Base-by-base conservation (phyloP, 768 basidiomycete genomes). In the Piloderma croceum region DNA sequence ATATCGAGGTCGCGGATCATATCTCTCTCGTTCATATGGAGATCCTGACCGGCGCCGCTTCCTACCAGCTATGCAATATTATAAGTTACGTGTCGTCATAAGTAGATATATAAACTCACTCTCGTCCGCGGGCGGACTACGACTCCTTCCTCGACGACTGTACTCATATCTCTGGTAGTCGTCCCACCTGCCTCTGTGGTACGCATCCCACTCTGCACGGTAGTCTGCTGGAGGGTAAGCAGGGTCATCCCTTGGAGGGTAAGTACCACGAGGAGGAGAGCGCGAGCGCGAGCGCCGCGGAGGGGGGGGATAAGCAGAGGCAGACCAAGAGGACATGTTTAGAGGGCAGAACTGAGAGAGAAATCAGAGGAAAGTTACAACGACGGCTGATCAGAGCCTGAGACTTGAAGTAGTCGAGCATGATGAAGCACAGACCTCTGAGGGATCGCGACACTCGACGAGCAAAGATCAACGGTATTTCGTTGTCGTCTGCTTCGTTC, bases 341-440 rank as follows among this genome's bases (percentile, higher is more conserved):
- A 76, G 76, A 66, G 64, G 68, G 66, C 68, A 64, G 68, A 71
- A 65, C 67, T 72, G 71, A 74, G 68, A 61, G 68, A 65, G 62
- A 70, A 71, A 68, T 69, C 66, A 63, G 59, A 63, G 61, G 44
- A 44, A 56, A 70, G 55, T 64, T 60, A 61, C 63, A 63, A 73
- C 68, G 70, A 75, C 61, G 71, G 73, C 71, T 72, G 68, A 79
- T 81, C 70, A 82, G 79, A 77, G 79, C 70, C 78, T 75, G 74
- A 55, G 62, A 72, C 68, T 71, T 75, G 72, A 70, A 69, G 77
- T 76, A 77, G 81, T 77, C 81, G 83, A 79, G 83, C 85, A 88
- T 87, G 77, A 80, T 76, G 79, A 80, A 81, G 81, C 76, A 90
- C 86, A 85, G 86, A 90, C 86, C 86, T 90, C 84, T 83, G 79